Conservation (phyloP, 2,329 filamentous ascomycete genomes). For the Balansia obtecta region DNA sequence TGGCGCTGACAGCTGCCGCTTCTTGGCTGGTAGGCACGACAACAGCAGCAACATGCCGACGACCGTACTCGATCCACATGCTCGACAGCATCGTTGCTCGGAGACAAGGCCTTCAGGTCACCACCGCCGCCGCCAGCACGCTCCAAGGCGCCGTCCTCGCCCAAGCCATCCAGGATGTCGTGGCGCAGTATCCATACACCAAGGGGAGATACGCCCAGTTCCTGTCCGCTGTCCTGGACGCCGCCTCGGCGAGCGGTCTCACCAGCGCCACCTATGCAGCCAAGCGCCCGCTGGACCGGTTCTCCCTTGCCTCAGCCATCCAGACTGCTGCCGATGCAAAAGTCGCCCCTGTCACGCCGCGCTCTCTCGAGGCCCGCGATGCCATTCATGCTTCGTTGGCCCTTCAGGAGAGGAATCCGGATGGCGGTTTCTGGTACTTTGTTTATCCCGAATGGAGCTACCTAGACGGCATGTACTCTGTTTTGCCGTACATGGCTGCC, state of each 20-base stretch:
- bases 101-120: slow-evolving; percentile 12
- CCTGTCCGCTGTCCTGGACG: slow-evolving; percentile 9
- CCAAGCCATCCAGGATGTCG: slow-evolving; percentile 9
- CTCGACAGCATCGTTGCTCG: slow-evolving; percentile 14
- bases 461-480: slow-evolving; percentile 39
- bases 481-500: slow-evolving; percentile 26
- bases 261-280: slow-evolving; percentile 8
- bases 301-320: slow-evolving; percentile 11
- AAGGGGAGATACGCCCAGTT: slow-evolving; percentile 5
- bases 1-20: neutral
- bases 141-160: slow-evolving; percentile 14
- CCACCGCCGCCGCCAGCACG: slow-evolving; percentile 11
- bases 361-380: slow-evolving; percentile 2
- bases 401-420: slow-evolving; percentile 17
- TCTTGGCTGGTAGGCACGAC: neutral
- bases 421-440: slow-evolving; percentile 25
- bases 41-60: neutral
- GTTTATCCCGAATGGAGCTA: slow-evolving; percentile 39
- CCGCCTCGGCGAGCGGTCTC: slow-evolving; percentile 5
- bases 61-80: slow-evolving; percentile 7
- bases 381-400: slow-evolving; percentile 12
- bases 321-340: slow-evolving; percentile 2
- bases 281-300: slow-evolving; percentile 12
- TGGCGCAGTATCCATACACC: slow-evolving; percentile 8
- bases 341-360: slow-evolving; percentile 3